A percentile compares a stretch with the other conserved stretches of the same genome.
Evolutionary conservation across 2,329 filamentous ascomycete genomes (phyloP).

Genomic region (Pseudocercospora musae): DNA sequence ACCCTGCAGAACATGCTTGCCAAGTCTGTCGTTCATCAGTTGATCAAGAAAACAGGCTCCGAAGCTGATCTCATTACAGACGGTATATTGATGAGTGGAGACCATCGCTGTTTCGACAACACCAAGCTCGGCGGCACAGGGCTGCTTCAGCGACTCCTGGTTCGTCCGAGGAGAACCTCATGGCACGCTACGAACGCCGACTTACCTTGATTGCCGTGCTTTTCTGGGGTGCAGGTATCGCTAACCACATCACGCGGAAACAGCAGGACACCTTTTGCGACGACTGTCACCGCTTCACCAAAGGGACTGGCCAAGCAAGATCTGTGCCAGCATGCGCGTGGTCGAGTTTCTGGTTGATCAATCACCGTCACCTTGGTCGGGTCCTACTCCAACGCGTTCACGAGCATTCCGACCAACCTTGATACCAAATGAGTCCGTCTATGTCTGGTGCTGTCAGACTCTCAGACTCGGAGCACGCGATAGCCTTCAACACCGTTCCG

Average conservation of each 20-base stretch:
- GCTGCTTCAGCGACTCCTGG: background rate
- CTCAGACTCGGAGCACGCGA: background rate
- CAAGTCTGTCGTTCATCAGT: background rate
- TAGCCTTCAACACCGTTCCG: background rate
- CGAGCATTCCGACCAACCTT: background rate
- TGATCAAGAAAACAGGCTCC: background rate
- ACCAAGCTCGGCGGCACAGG: background rate
- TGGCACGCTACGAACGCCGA: background rate
- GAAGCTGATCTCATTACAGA: background rate
- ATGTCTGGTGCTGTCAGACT: background rate
- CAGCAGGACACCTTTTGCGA: background rate
- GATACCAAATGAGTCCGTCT: background rate
- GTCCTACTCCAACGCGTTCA: background rate
- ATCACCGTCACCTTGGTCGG: background rate
- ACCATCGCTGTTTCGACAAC: background rate
- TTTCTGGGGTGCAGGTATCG: background rate
- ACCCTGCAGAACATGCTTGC: background rate
- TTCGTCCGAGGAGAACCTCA: background rate
- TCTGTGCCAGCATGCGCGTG: background rate
- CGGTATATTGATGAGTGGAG: background rate
- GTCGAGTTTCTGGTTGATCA: background rate
- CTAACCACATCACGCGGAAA: background rate
- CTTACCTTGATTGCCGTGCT: background rate
- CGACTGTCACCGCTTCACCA: background rate
- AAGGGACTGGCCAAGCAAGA: background rate